A percentile compares a stretch with the other conserved stretches of the same genome.
These are phyloP conservation scores for Calonectria hongkongensis DNA, from an alignment of 2,329 filamentous ascomycete genomes.

Conservation along the genomic window DNA sequence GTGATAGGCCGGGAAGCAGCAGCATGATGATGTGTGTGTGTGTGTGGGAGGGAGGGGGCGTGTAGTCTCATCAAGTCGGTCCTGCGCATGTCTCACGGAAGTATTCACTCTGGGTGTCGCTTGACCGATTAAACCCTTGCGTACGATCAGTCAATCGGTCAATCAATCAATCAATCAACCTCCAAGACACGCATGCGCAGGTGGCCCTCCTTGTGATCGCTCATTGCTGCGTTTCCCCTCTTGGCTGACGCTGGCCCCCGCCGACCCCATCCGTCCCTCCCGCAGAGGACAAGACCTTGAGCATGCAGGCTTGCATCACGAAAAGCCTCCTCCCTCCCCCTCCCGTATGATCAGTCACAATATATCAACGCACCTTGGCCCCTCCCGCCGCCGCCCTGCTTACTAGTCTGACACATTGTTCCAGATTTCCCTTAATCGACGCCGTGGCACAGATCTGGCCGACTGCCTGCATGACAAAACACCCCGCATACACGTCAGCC, in stretches of 20 bases:
- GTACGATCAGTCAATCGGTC: constrained; percentile 4
- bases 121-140: constrained; percentile 20
- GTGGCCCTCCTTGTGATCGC: background rate
- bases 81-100: constrained; percentile 49
- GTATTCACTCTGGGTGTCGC: constrained; percentile 33
- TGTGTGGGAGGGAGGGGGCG: background rate
- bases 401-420: constrained; percentile 84
- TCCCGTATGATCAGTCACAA: constrained; percentile 18
- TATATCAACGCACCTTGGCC: constrained; percentile 77
- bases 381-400: constrained; percentile 83
- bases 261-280: constrained; percentile 10
- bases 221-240: constrained; percentile 4
- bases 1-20: background rate
- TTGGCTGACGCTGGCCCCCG: constrained; percentile 17
- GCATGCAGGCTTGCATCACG: constrained; percentile 6
- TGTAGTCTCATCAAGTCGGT: constrained; percentile 41
- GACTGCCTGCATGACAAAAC: constrained; percentile 76
- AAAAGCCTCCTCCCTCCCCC: background rate
- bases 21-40: constrained; percentile 19
- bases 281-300: background rate
- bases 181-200: background rate
- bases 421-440: constrained; percentile 85
- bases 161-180: constrained; percentile 8
- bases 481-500: constrained; percentile 32
- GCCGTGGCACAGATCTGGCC: constrained; percentile 93